These are phyloP conservation scores for Mucor indicus DNA, from an alignment of 371 early-diverging fungal species.

Conservation along the genomic window DNA sequence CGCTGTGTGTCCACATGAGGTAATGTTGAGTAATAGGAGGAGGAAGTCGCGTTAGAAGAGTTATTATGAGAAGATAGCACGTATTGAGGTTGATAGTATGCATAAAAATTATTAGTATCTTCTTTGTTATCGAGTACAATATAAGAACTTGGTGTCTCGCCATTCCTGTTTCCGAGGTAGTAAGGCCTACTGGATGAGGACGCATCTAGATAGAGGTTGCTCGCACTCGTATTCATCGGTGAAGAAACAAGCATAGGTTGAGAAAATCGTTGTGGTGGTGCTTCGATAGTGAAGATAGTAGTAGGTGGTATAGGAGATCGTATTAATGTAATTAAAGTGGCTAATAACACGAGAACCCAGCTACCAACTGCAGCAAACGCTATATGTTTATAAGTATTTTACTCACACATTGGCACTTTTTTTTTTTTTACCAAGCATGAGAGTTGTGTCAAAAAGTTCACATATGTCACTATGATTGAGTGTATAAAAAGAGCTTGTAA, in stretches of 20 bases:
- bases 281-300: constrained; percentile 20
- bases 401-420: neutral
- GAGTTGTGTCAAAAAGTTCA: constrained; percentile 15
- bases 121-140: too few relatives aligned
- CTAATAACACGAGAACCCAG: constrained; percentile 16
- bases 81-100: too few relatives aligned
- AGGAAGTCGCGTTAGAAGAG: too few relatives aligned
- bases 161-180: too few relatives aligned
- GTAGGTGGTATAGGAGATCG: constrained; percentile 23
- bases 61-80: too few relatives aligned
- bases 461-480: constrained; percentile 5
- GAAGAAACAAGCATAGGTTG: constrained; percentile 9
- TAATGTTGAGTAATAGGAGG: too few relatives aligned
- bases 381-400: constrained; percentile 4
- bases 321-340: constrained; percentile 18
- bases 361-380: constrained; percentile 19
- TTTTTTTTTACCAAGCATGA: constrained; percentile 13
- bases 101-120: too few relatives aligned
- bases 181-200: too few relatives aligned
- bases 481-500: constrained; percentile 3
- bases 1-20: too few relatives aligned
- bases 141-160: too few relatives aligned
- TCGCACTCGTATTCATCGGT: too few relatives aligned
- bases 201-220: too few relatives aligned
- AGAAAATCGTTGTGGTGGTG: constrained; percentile 16